Base-by-base conservation (phyloP, 768 basidiomycete genomes). In the Hypsizygus marmoreus region DNA sequence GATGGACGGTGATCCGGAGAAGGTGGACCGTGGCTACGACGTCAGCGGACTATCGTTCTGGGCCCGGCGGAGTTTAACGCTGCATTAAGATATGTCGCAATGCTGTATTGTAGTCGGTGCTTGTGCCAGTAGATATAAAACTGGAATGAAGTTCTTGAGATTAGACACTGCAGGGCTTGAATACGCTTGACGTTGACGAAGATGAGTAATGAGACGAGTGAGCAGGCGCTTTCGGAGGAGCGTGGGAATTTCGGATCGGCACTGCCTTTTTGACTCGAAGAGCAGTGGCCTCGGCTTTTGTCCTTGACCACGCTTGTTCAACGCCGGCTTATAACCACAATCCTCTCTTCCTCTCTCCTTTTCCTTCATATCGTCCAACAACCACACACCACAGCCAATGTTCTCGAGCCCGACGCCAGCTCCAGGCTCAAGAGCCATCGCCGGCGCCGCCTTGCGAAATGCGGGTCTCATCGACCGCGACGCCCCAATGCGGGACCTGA, bases 401-500 rank as follows among this genome's bases (percentile, higher is more conserved):
- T 80, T 80, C 62, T 84, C 84, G 33, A 80, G 75, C 49, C 71
- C 82, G 32, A 74, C 85, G 7, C 74, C 82, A 6, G 73, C 79
- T 5, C 69, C 83, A 12, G 78, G 82, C 54, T 70, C 77, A 40
- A 78, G 82, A 53, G 61, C 76, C 22, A 66, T 91, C 14, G 86
- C 81, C 16, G 54, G 75, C 47, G 84, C 67, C 46, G 82, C 86
- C 23, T 70, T 90, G 19, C 81, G 83, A 47, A 80, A 67, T 28
- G 87, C 85, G 2, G 88, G 88, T 31, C 81, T 90, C 60, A 84
- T 88, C 50, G 87, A 88, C 74, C 72, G 79, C 45, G 88, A 91
- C 63, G 72, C 82, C 46, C 77, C 72, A 54, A 90, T 91, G 88
- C 79, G 81, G 50, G 88, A 91, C 58, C 69, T 72, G 33, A 72